Base-by-base conservation (phyloP, 345 rosid genomes). In the Passiflora organensis region DNA sequence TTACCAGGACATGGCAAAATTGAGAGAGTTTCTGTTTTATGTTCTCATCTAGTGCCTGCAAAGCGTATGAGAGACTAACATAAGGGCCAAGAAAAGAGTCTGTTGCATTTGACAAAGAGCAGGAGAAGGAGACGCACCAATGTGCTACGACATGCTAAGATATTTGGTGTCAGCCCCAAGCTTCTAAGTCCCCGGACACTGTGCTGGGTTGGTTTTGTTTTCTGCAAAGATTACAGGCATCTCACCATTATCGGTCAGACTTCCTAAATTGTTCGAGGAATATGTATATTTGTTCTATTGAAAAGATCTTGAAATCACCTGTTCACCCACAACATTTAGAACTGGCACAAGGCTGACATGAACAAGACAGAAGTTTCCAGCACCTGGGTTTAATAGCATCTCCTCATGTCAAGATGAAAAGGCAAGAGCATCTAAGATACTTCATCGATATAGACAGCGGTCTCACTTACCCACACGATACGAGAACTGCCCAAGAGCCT, bases 261-360 rank as follows among this genome's bases (percentile, higher is more conserved):
- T n/a, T n/a, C n/a, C n/a, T n/a, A n/a, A n/a, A 8, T 4, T 44
- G 42, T 47, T n/a, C 6, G 24, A 17, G 21, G 1, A 12, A 17
- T n/a, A 13, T 28, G 6, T 13, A 45, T 11, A 43, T n/a, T n/a
- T n/a, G n/a, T n/a, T 13, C n/a, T n/a, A n/a, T 41, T 13, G n/a
- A 41, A 41, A 41, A n/a, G n/a, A n/a, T 3, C 4, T 15, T 11
- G n/a, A 12, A 6, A 15, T 41, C 47, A 87, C 99, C 87, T 89
- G 99, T 76, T 94, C 99, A 32, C 99, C 99, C 51, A 94, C 99
- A 63, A 84, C 99, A 74, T 74, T 87, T 50, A 94, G 51, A 56
- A 89, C 97, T 56, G 99, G 99, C 52, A 94, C 97, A 53, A 94
- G 96, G 73, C 99, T 94, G 67, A 94, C 99, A 67, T 94, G 99